Evolutionary conservation across 805 yeast species (phyloP), one percentile per base, ranked within the genome.

Genomic region (Pichia californica): DNA sequence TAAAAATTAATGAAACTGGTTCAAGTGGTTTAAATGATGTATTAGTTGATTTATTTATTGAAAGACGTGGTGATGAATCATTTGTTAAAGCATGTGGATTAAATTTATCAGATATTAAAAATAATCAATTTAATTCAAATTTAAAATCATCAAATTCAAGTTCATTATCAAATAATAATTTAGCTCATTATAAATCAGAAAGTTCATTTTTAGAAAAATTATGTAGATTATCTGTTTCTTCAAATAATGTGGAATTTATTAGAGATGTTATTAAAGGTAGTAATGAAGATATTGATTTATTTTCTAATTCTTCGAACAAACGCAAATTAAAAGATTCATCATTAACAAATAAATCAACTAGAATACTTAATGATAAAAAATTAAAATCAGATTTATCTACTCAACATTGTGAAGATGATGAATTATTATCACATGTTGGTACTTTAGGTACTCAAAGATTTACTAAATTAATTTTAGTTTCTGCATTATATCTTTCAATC

Each of bases 401-500:
- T 4, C 23, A 38, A 34, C 35, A 26, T 13, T 34, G 30, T 18
- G 39, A 33, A 28, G 36, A 33, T 43, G 46, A 43, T 23, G 46
- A 43, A 21, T 21, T 43, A 28, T 28, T 43, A 15, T 26, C 38
- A 6, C 46, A 43, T 33, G 37, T 43, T 15, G 41, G 38, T 15
- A 43, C 46, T 25, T 35, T 44, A 26, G 51, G 49, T n/a, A 30
- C 48, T 3, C 34, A 44, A 23, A 44, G 53, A 21, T 52, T 53
- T 30, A 46, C 49, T 5, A 50, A 53, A 30, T 41, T 53, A 10
- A 38, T 53, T 10, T 19, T 53, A 13, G 41, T 53, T 27, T 44
- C 56, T 16, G 46, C 56, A 11, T 38, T 52, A 7, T 53, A 50
- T 32, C 31, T 46, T 15, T 47, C 49, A 10, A 36, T 44, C 9